Evolutionary conservation across 148 eudicot species (phyloP).

Genomic region (Pouteria glomerata): DNA sequence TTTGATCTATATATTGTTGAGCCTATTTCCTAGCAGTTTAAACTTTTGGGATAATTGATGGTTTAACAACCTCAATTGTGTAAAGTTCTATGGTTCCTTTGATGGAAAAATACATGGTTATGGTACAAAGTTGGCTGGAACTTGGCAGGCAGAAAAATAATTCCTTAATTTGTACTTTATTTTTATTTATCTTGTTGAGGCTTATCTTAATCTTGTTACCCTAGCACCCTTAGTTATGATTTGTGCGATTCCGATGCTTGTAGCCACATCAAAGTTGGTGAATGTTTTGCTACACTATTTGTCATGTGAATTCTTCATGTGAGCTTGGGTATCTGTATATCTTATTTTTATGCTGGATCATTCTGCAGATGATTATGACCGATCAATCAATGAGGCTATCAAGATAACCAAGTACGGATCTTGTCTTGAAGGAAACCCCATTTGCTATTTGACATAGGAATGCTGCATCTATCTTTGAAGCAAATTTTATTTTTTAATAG

Average conservation of each 20-base stretch:
- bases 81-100: not conserved
- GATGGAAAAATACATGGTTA: not conserved
- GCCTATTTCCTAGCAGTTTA: too few species aligned
- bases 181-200: not conserved
- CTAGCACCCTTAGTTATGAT: too few species aligned
- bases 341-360: not conserved
- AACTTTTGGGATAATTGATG: too few species aligned
- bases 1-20: too few species aligned
- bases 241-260: not conserved
- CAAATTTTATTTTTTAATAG: not conserved
- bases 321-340: not conserved
- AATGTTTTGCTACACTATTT: not conserved
- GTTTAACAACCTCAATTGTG: not conserved
- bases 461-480: conserved; percentile 1
- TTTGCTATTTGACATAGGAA: not conserved
- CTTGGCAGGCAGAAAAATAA: not conserved
- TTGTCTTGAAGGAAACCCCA: not conserved
- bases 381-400: conserved; percentile 62
- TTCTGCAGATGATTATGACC: conserved; percentile 27
- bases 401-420: conserved; percentile 73
- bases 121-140: not conserved
- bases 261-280: not conserved
- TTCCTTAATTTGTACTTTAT: not conserved
- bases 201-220: too few species aligned
- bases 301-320: not conserved